Evolutionary conservation across 2,329 filamentous ascomycete genomes (phyloP).

Genomic region (Colletotrichum sp.): DNA sequence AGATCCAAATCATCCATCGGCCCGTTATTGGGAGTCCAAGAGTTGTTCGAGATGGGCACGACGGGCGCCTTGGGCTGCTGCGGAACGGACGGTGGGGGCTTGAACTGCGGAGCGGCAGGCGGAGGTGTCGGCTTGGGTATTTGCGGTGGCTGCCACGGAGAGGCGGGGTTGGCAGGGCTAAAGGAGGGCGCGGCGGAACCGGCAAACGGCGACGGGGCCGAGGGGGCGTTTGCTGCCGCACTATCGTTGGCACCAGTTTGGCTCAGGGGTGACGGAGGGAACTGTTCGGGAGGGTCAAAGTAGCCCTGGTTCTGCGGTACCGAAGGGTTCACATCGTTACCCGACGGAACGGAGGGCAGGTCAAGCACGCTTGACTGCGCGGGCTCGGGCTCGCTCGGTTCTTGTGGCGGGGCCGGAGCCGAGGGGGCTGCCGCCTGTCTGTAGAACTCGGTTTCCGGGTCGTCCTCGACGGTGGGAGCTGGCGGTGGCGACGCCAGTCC

Average conservation of each 20-base stretch:
- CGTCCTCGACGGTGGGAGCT: constrained; percentile 58
- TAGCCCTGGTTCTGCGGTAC: constrained; percentile 31
- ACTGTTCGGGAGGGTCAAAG: constrained; percentile 37
- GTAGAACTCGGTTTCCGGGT: constrained; percentile 45
- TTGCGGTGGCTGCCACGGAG: constrained; percentile 10
- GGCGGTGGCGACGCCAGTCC: constrained; percentile 45
- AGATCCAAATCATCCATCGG: constrained; percentile 60
- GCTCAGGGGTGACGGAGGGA: constrained; percentile 39
- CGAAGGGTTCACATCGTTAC: constrained; percentile 4
- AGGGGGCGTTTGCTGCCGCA: not conserved
- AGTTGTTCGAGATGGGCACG: constrained; percentile 18
- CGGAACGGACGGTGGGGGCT: constrained; percentile 18
- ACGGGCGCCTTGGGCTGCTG: constrained; percentile 1
- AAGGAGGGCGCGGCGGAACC: constrained; percentile 9
- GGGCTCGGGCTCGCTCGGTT: constrained; percentile 21
- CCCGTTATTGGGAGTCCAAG: constrained; percentile 9
- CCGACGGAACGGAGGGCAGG: constrained; percentile 18
- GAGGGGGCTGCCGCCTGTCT: constrained; percentile 27
- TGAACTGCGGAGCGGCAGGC: constrained; percentile 25
- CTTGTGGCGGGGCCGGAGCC: constrained; percentile 26
- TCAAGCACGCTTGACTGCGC: constrained; percentile 3
- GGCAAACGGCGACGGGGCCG: constrained; percentile 9
- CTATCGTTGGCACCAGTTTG: constrained; percentile 32
- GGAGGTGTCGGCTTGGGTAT: constrained; percentile 15
- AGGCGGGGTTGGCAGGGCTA: constrained; percentile 1